phyloP scores from a whole-genome alignment of 2,329 filamentous ascomycete species.

The Xylariaceae sp. region DNA sequence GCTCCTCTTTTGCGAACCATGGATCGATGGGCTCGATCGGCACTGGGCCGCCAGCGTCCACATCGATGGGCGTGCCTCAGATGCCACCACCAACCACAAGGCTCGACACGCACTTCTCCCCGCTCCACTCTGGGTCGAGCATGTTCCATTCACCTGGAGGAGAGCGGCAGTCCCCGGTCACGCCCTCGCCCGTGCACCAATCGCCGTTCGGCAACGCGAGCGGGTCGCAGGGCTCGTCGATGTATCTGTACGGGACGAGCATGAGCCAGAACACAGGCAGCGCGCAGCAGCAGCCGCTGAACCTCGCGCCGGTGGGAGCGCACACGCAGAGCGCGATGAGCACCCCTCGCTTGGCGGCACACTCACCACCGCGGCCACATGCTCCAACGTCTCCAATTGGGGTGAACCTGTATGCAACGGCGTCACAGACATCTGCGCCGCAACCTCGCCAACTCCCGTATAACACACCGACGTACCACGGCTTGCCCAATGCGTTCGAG shows the following conservation, averaged over 20 bases:
- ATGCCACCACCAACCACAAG: slow-evolving; percentile 29
- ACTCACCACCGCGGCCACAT: slow-evolving; percentile 22
- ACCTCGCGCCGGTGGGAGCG: slow-evolving; percentile 26
- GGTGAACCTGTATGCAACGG: slow-evolving; percentile 29
- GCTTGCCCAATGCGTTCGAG: slow-evolving; percentile 27
- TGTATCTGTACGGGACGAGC: slow-evolving; percentile 24
- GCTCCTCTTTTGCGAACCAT: slow-evolving; percentile 22
- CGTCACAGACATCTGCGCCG: slow-evolving; percentile 26
- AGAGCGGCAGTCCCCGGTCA: slow-evolving; percentile 29
- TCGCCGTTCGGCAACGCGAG: slow-evolving; percentile 25
- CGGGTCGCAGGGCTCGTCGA: slow-evolving; percentile 22
- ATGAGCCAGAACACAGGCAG: slow-evolving; percentile 18
- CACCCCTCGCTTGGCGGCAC: slow-evolving; percentile 22
- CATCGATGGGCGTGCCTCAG: slow-evolving; percentile 26
- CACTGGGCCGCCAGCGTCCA: slow-evolving; percentile 25
- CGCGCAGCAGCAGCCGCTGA: slow-evolving; percentile 18
- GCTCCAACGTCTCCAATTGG: slow-evolving; percentile 28
- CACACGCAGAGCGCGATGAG: slow-evolving; percentile 25
- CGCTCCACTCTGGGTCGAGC: slow-evolving; percentile 23
- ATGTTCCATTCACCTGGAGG: slow-evolving; percentile 24
- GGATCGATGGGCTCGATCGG: slow-evolving; percentile 24
- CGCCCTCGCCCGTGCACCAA: slow-evolving; percentile 27
- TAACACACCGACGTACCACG: slow-evolving; percentile 26
- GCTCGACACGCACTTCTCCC: slow-evolving; percentile 29
- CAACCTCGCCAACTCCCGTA: slow-evolving; percentile 28